Evolutionary conservation across 1,139 yeast species (phyloP).

Genomic region (Kurtzmaniella natalensis): DNA sequence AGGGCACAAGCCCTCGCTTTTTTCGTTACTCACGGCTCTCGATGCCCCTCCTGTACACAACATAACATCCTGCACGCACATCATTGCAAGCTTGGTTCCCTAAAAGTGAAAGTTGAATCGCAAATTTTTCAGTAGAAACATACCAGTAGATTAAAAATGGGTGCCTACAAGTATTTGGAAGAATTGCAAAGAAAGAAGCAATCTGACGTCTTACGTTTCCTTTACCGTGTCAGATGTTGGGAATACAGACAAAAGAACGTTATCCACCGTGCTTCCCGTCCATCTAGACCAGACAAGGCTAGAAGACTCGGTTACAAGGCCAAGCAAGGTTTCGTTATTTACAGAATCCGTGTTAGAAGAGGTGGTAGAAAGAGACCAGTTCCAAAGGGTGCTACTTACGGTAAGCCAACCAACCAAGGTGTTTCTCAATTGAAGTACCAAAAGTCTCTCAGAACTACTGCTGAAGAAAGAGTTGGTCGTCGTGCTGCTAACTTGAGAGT

Average conservation of each 20-base stretch:
- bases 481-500: conserved; percentile 99
- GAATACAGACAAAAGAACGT: conserved; percentile 99
- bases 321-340: conserved; percentile 98
- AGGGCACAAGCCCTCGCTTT: not conserved
- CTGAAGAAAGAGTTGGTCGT: conserved; percentile 99
- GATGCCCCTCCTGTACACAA: not conserved
- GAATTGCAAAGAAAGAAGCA: conserved; percentile 99
- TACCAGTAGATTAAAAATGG: conserved; percentile 52
- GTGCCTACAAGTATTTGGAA: conserved; percentile 99
- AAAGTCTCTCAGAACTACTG: conserved; percentile 95
- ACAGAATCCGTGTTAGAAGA: conserved; percentile 99
- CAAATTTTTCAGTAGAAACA: not conserved
- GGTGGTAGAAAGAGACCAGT: conserved; percentile 99
- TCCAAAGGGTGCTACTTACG: conserved; percentile 99
- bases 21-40: not conserved
- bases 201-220: conserved; percentile 98
- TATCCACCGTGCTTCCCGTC: conserved; percentile 98
- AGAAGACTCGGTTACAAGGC: conserved; percentile 99
- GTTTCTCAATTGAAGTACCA: conserved; percentile 99
- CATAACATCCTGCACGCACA: too few relatives aligned
- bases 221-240: conserved; percentile 99
- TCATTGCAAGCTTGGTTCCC: too few relatives aligned
- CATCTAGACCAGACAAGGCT: conserved; percentile 99
- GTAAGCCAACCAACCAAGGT: conserved; percentile 99
- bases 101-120: not conserved